phyloP scores from a whole-genome alignment of 371 early-diverging fungal genomes.

The Zopfochytrium polystomum region DNA sequence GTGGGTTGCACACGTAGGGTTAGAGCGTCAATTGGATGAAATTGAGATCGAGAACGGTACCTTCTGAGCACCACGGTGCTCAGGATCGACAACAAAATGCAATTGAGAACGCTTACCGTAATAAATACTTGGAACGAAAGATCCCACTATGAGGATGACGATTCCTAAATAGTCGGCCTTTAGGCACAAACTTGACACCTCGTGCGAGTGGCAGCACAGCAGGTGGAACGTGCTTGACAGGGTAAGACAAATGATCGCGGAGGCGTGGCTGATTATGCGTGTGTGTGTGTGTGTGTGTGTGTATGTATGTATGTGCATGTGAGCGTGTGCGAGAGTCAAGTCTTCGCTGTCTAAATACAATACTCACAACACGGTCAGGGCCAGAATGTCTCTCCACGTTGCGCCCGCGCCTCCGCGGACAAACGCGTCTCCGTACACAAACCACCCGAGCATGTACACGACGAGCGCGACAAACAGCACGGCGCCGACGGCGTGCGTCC shows the following conservation, averaged over 20 bases:
- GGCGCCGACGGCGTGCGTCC: slow-evolving; percentile 76
- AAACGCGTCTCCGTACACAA: slow-evolving; percentile 8
- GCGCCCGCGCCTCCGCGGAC: too few relatives aligned
- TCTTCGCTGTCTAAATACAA: not conserved
- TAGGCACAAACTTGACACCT: slow-evolving; percentile 34
- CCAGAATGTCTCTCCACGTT: slow-evolving; percentile 19
- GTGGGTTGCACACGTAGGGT: too few relatives aligned
- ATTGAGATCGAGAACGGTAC: slow-evolving; percentile 80
- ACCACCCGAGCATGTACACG: slow-evolving; percentile 47
- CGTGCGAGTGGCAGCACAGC: slow-evolving; percentile 80
- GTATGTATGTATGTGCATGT: too few relatives aligned
- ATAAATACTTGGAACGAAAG: slow-evolving; percentile 39
- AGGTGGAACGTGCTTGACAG: slow-evolving; percentile 81
- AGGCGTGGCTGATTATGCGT: slow-evolving; percentile 36
- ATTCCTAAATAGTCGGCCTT: slow-evolving; percentile 94
- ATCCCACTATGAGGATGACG: slow-evolving; percentile 48
- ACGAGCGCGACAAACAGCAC: slow-evolving; percentile 62
- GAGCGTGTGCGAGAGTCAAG: not conserved
- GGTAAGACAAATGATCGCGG: slow-evolving; percentile 73
- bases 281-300: too few relatives aligned
- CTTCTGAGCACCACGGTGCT: slow-evolving; percentile 78
- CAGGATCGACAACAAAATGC: slow-evolving; percentile 70
- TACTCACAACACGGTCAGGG: slow-evolving; percentile 17
- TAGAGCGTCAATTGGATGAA: slow-evolving; percentile 11
- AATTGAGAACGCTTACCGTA: slow-evolving; percentile 52